Evolutionary conservation across 2,329 filamentous ascomycete species (phyloP).

Genomic region (Cladosporium sp.): DNA sequence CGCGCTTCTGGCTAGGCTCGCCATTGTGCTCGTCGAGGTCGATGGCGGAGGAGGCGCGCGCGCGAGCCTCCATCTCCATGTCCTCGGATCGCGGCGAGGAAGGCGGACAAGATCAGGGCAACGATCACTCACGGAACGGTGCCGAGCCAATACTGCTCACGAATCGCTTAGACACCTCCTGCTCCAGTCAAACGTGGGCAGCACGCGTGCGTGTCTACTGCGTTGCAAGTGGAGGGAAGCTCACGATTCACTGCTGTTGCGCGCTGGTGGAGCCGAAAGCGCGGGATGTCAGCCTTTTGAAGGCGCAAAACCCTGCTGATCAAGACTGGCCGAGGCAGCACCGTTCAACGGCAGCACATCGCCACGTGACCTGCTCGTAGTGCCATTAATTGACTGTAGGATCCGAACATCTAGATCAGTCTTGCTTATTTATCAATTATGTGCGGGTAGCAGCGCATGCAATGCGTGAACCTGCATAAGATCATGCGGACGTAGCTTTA

Average conservation of each 20-base stretch:
- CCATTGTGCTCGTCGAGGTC: slow-evolving; percentile 14
- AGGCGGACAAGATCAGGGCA: neutral
- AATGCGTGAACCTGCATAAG: no score
- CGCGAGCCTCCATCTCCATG: slow-evolving; percentile 10
- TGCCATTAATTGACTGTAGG: no score
- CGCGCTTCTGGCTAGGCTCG: slow-evolving; percentile 20
- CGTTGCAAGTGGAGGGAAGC: slow-evolving; percentile 10
- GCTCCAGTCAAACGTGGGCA: slow-evolving; percentile 7
- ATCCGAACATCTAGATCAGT: no score
- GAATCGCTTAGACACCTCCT: slow-evolving; percentile 5
- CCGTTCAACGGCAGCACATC: neutral
- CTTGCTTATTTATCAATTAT: no score
- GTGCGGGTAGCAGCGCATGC: no score
- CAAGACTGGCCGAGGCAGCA: neutral
- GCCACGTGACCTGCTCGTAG: neutral
- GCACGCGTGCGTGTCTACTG: slow-evolving; percentile 2
- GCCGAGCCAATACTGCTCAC: slow-evolving; percentile 9
- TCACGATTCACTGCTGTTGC: neutral
- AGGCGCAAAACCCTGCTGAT: neutral
- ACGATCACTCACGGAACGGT: neutral
- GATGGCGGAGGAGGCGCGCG: slow-evolving; percentile 12
- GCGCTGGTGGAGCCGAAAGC: slow-evolving; percentile 6
- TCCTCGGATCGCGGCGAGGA: neutral
- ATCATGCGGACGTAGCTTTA: no score
- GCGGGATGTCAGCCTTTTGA: slow-evolving; percentile 1